Conservation (phyloP, 495 filamentous ascomycete species). For the Penicillium tannophilum region DNA sequence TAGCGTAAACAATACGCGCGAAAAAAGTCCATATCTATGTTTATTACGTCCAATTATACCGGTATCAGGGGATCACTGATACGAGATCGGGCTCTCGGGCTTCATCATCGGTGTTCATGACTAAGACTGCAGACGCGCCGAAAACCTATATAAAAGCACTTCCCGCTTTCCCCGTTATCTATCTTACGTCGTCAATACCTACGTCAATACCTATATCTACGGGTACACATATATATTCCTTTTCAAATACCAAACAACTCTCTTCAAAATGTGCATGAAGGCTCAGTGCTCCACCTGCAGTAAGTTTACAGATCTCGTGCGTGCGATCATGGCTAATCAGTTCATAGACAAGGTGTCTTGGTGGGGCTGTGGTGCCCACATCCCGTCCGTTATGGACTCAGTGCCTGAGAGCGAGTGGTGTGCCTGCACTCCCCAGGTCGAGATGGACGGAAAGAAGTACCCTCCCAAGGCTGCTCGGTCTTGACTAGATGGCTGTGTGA, state of each 20-base stretch:
- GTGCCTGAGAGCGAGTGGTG: constrained; percentile 64
- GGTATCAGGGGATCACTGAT: constrained; percentile 9
- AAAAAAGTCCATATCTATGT: neutral
- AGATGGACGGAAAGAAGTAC: constrained; percentile 61
- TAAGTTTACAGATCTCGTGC: constrained; percentile 26
- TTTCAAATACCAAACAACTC: constrained; percentile 9
- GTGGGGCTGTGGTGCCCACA: constrained; percentile 71
- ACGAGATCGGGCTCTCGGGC: constrained; percentile 32
- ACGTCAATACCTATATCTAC: too few species aligned
- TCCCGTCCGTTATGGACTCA: constrained; percentile 65
- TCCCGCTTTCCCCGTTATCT: constrained; percentile 6
- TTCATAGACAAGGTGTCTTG: constrained; percentile 64
- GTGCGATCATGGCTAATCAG: constrained; percentile 9
- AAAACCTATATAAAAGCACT: constrained; percentile 28
- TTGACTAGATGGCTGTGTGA: constrained; percentile 31
- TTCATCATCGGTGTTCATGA: constrained; percentile 30
- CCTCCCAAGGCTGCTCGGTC: constrained; percentile 61
- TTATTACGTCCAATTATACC: neutral
- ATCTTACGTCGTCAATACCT: neutral
- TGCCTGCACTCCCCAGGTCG: constrained; percentile 61
- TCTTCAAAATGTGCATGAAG: constrained; percentile 49
- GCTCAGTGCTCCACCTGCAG: constrained; percentile 53
- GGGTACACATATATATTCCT: neutral
- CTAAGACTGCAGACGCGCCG: constrained; percentile 17
- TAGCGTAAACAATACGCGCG: neutral